Percentiles rank a stretch among this genome's conserved stretches.
Evolutionary conservation across 371 early-diverging fungal genomes (phyloP).

Genomic region (Saksenaea oblongispora): DNA sequence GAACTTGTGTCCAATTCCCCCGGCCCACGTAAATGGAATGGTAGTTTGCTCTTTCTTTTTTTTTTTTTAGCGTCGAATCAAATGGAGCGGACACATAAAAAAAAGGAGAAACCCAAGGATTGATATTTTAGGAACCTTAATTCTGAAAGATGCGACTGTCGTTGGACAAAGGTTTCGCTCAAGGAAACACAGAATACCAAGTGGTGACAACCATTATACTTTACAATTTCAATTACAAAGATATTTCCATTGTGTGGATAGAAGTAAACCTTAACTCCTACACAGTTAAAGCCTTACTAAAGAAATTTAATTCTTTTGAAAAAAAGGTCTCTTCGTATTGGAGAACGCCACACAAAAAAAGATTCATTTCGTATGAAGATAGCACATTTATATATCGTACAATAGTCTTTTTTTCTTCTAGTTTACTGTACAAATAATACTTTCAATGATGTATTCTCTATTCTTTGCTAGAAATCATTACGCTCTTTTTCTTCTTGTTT

Average conservation of each 20-base stretch:
- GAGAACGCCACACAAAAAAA: too few relatives aligned
- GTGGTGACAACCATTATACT: too few relatives aligned
- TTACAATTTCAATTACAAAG: too few relatives aligned
- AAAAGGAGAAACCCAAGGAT: background rate
- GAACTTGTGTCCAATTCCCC: background rate
- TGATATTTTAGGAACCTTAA: conserved; percentile 2
- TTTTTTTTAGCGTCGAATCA: background rate
- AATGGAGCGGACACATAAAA: background rate
- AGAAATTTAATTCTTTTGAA: background rate
- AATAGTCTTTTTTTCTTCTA: background rate
- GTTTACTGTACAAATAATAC: background rate
- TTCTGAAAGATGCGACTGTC: background rate
- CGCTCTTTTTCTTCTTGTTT: conserved; percentile 14
- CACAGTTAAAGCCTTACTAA: background rate
- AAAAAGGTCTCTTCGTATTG: too few relatives aligned
- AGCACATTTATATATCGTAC: background rate
- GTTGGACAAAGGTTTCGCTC: background rate
- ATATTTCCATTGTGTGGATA: too few relatives aligned
- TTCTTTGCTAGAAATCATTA: background rate
- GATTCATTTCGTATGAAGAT: too few relatives aligned
- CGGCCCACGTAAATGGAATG: background rate
- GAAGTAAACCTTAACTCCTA: background rate
- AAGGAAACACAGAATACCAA: background rate
- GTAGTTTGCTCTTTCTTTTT: too few relatives aligned
- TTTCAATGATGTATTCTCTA: background rate